Evolutionary conservation across 805 yeast species (phyloP).

Genomic region (Ogataea angusta): DNA sequence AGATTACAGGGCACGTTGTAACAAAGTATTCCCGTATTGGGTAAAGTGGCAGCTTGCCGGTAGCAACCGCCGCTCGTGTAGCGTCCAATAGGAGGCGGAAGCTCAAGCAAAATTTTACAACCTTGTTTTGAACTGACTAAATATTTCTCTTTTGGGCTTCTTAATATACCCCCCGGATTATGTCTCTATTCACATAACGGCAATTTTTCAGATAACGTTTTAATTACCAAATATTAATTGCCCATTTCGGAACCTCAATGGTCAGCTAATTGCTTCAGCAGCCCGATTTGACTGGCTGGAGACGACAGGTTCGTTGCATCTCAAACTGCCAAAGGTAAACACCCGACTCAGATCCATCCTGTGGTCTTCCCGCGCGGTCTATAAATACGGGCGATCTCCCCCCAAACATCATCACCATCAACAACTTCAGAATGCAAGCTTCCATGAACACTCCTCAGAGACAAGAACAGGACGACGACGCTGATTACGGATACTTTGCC

Average conservation of each 20-base stretch:
- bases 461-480: slow-evolving; percentile 17
- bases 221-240: not conserved
- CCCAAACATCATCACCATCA: not conserved
- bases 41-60: too few relatives aligned
- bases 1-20: too few relatives aligned
- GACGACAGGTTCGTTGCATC: slow-evolving; percentile 1
- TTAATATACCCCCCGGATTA: not conserved
- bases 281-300: too few relatives aligned
- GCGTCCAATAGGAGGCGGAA: not conserved
- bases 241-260: slow-evolving; percentile 3
- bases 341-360: not conserved
- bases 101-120: not conserved
- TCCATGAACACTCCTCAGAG: slow-evolving; percentile 12
- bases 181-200: not conserved
- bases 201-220: not conserved
- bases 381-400: not conserved
- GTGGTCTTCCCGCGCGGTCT: not conserved
- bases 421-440: slow-evolving; percentile 8
- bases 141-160: slow-evolving; percentile 1
- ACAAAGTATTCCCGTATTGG: too few relatives aligned
- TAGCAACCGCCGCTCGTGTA: too few relatives aligned
- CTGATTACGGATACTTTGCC: slow-evolving; percentile 13
- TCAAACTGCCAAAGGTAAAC: slow-evolving; percentile 3
- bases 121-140: not conserved
- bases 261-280: not conserved